These are phyloP conservation scores for Wallacemonas sp. DNA, from an alignment of 208 protist species.

Conservation along the genomic window DNA sequence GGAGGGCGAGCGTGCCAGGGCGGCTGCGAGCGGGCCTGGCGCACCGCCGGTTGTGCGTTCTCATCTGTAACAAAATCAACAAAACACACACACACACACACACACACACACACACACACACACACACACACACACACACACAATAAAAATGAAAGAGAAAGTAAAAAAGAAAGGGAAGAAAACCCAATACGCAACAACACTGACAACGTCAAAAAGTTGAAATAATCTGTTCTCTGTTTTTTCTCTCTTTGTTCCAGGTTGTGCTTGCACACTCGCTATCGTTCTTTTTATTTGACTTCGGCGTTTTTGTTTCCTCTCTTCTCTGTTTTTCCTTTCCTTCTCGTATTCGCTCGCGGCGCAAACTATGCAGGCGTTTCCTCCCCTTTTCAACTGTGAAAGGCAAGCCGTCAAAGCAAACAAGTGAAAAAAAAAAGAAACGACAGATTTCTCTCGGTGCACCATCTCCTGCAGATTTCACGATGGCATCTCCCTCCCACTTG, in stretches of 20 bases:
- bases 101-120: not conserved
- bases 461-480: too few relatives aligned
- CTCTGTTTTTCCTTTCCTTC: not conserved
- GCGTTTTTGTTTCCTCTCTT: not conserved
- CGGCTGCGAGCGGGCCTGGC: too few relatives aligned
- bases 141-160: constrained; percentile 1
- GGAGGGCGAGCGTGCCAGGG: constrained; percentile 2
- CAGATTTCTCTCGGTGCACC: too few relatives aligned
- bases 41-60: constrained; percentile 11
- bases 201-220: too few relatives aligned
- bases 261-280: constrained; percentile 2
- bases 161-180: too few relatives aligned
- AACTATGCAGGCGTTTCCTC: too few relatives aligned
- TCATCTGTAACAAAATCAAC: constrained; percentile 20
- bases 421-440: too few relatives aligned
- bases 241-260: constrained; percentile 9
- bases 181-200: too few relatives aligned
- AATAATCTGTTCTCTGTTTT: not conserved
- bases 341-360: not conserved
- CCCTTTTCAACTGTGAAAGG: too few relatives aligned
- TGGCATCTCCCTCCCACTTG: too few relatives aligned
- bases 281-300: not conserved
- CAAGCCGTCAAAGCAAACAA: too few relatives aligned
- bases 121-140: not conserved
- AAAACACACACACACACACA: not conserved